Evolutionary conservation across 148 eudicot species (phyloP).

Genomic region (Persicaria tinctoria): DNA sequence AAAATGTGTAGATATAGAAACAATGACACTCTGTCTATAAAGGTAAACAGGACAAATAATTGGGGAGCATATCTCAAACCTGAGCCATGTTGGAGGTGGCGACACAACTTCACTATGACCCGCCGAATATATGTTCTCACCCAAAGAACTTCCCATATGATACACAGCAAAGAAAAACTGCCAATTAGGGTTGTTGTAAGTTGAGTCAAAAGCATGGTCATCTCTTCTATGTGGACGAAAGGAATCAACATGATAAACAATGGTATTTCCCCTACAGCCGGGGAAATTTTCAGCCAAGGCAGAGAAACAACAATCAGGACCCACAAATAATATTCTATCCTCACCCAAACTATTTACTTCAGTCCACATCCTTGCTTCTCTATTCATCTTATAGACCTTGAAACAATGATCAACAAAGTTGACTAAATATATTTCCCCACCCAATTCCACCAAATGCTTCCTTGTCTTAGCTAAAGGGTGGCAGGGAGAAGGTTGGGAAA

Average conservation of each 20-base stretch:
- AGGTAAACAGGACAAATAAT: not conserved
- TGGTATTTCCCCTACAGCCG: conserved; percentile 19
- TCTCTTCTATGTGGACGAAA: conserved; percentile 12
- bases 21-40: not conserved
- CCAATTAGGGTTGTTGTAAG: not conserved
- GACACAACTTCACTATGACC: not conserved
- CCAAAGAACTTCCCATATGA: not conserved
- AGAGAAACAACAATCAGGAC: conserved; percentile 15
- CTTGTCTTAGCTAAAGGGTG: conserved; percentile 8
- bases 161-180: not conserved
- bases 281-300: conserved; percentile 15
- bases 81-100: conserved; percentile 11
- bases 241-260: conserved; percentile 17
- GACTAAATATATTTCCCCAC: conserved; percentile 16
- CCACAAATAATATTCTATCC: conserved; percentile 16
- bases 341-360: conserved; percentile 15
- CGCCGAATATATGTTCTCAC: not conserved
- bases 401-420: conserved; percentile 1
- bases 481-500: not conserved
- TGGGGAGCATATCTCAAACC: not conserved
- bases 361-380: conserved; percentile 11
- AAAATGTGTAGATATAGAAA: not conserved
- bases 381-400: conserved; percentile 14
- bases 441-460: conserved; percentile 16
- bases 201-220: conserved; percentile 10